Percentiles rank a stretch among this genome's conserved stretches.
Evolutionary conservation across 2,329 filamentous ascomycete genomes (phyloP).

Genomic region (Xylariaceae sp.): DNA sequence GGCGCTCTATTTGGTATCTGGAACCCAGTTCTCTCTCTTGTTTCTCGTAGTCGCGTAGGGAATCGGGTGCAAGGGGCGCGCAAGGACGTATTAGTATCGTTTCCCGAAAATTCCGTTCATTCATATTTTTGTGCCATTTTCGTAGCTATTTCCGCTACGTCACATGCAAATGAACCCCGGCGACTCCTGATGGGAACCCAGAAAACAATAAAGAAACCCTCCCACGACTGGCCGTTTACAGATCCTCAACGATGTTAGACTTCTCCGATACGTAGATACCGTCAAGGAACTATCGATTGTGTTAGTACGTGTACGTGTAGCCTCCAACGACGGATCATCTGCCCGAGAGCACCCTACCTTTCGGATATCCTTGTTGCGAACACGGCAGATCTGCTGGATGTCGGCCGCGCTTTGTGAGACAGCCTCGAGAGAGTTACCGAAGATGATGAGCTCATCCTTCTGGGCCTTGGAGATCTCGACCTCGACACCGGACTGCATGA

Average conservation of each 20-base stretch:
- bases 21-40: neutral
- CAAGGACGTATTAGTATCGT: conserved; percentile 11
- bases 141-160: conserved; percentile 44
- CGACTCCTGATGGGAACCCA: conserved; percentile 56
- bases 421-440: conserved; percentile 91
- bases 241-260: conserved; percentile 81
- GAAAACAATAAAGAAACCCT: conserved; percentile 54
- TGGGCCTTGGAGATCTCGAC: conserved; percentile 84
- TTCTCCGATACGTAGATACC: conserved; percentile 99
- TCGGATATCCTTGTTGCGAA: conserved; percentile 99
- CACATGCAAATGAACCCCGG: conserved; percentile 59
- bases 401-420: conserved; percentile 98
- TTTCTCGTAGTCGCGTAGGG: conserved; percentile 10
- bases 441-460: conserved; percentile 95
- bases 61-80: neutral
- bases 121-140: conserved; percentile 33
- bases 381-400: conserved; percentile 99
- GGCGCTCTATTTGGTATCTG: neutral
- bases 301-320: conserved; percentile 20
- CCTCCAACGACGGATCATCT: neutral
- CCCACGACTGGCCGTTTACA: conserved; percentile 42
- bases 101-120: conserved; percentile 19
- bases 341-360: conserved; percentile 57
- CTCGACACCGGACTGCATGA: conserved; percentile 84
- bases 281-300: conserved; percentile 78